phyloP scores from a whole-genome alignment of 805 yeast species.

The Henningerozyma blattae region DNA sequence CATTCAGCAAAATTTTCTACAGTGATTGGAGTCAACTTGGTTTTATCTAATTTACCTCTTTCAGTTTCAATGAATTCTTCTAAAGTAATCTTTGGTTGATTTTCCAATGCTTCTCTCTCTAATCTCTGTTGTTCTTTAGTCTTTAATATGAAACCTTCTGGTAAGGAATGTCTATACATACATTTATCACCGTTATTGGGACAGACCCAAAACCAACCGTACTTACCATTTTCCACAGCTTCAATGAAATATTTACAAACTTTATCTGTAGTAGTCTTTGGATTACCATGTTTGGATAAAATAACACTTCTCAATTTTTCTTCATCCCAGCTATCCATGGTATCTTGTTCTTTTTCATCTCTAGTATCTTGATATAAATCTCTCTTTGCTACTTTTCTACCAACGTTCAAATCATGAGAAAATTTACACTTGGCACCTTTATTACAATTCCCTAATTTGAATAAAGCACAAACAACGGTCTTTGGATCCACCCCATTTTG shows the following conservation, averaged over 20 bases:
- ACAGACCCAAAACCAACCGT: constrained; percentile 99
- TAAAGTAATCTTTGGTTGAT: constrained; percentile 79
- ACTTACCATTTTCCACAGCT: constrained; percentile 93
- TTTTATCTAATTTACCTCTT: constrained; percentile 66
- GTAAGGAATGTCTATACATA: constrained; percentile 89
- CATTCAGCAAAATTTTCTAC: constrained; percentile 68
- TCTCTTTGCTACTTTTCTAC: constrained; percentile 79
- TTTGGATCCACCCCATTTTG: constrained; percentile 98
- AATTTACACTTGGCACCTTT: constrained; percentile 81
- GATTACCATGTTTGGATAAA: constrained; percentile 87
- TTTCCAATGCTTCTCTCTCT: constrained; percentile 74
- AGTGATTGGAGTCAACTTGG: constrained; percentile 76
- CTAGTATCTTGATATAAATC: constrained; percentile 89
- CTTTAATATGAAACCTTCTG: constrained; percentile 92
- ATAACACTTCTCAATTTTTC: constrained; percentile 83
- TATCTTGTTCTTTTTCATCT: constrained; percentile 55
- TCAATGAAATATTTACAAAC: constrained; percentile 91
- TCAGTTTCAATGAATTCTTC: constrained; percentile 95
- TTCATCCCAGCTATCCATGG: constrained; percentile 96
- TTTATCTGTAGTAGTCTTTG: constrained; percentile 84
- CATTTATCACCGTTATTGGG: constrained; percentile 90
- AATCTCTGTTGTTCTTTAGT: constrained; percentile 90
- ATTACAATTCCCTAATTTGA: constrained; percentile 77
- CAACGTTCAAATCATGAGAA: constrained; percentile 77
- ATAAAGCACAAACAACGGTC: constrained; percentile 78